Base-by-base conservation (phyloP, 2,329 filamentous ascomycete species). In the Diaporthe amygdali region DNA sequence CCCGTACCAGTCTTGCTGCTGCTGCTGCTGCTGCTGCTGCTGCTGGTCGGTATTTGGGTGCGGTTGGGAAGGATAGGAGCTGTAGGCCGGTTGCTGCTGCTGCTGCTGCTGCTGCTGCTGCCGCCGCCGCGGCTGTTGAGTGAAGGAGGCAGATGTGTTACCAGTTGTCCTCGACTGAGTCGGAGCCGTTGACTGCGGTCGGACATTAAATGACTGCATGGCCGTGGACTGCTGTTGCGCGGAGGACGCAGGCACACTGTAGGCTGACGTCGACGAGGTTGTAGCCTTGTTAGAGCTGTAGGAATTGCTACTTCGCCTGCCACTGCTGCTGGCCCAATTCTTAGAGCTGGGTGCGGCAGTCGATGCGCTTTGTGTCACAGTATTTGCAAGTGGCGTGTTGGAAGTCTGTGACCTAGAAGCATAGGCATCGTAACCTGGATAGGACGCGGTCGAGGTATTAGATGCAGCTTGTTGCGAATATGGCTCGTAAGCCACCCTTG, bases 1-100 rank as follows among this genome's bases (percentile, higher is more conserved):
- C 8, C 77, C 76, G 70, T 82, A 82, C 81, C 81, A 83, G 34
- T 74, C 76, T 64, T 79, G 78, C 25, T 80, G 77, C 14, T 76
- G 77, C 47, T 71, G 71, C 15, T 67, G 73, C 27, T 72, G 70
- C 41, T 76, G 76, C 30, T 78, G 76, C n/a, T 73, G 72, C 55
- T 78, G 79, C 46, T 78, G 78, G 54, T 61, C 71, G 67, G 74
- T 75, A 73, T 68, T 73, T 30, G 66, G 72, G 56, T 79, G 77
- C 46, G 66, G 20, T 41, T 77, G 77, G 17, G 78, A 70, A 39
- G 76, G 49, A 64, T 79, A 81, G 0, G 78, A 76, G 10, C 51
- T 74, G 67, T 79, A 80, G 3, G 71, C 66, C 39, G 77, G 77
- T 47, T 79, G 74, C 51, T 17, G 17, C 3, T 78, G 77, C 37